Evolutionary conservation across 345 rosid species (phyloP).

Genomic region (Syzygium jambos): DNA sequence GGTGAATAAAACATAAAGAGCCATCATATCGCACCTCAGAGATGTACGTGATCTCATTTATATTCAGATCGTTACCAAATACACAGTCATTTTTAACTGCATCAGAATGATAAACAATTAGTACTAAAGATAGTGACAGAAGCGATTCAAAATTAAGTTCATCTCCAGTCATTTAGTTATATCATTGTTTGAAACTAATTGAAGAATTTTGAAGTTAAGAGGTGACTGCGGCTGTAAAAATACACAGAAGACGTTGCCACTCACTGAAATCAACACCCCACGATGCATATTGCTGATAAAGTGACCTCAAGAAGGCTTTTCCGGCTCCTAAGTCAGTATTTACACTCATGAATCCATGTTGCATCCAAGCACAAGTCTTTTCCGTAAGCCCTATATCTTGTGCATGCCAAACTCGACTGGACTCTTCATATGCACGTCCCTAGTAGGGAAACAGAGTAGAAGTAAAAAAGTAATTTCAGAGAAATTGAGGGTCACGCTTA

Average conservation of each 20-base stretch:
- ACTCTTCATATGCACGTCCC: conserved; percentile 61
- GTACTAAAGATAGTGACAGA: not conserved
- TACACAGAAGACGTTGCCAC: not conserved
- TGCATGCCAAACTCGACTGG: conserved; percentile 57
- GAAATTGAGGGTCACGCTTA: not conserved
- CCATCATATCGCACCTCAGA: conserved; percentile 40
- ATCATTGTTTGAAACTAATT: not conserved
- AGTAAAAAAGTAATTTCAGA: not conserved
- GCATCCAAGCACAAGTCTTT: conserved; percentile 90
- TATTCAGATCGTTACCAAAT: conserved; percentile 68
- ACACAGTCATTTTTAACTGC: conserved; percentile 83
- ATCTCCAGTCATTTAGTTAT: not conserved
- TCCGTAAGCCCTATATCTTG: conserved; percentile 69
- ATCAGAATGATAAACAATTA: not conserved
- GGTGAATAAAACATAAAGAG: not conserved
- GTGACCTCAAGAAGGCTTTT: conserved; percentile 78
- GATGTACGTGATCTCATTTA: conserved; percentile 55
- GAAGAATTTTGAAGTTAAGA: not conserved
- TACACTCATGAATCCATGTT: conserved; percentile 81
- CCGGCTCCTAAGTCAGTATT: conserved; percentile 67
- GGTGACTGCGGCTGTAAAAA: not conserved
- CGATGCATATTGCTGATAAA: conserved; percentile 65
- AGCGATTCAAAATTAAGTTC: not conserved
- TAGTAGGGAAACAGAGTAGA: conserved; percentile 10
- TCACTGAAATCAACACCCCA: conserved; percentile 96